Base-by-base conservation (phyloP, 495 filamentous ascomycete genomes). In the Evernia prunastri region DNA sequence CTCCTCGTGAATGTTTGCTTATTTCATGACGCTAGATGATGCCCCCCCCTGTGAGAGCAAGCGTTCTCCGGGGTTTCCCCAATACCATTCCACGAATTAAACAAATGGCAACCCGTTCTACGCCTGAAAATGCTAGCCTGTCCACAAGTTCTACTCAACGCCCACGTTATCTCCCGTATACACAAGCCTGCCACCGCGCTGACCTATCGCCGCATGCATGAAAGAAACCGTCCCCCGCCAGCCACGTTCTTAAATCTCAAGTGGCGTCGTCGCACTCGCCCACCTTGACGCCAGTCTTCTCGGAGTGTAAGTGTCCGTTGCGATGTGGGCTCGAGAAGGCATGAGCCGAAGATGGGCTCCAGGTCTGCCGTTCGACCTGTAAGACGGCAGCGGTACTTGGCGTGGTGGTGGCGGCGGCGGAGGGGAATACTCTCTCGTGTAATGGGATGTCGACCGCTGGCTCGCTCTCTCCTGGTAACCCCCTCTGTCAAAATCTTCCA, bases 231-330 rank as follows among this genome's bases (percentile, higher is more conserved):
- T 10, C 7, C 11, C n/a, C 0, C 33, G 6, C 33, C 3, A 20
- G 51, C 17, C 17, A 20, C 5, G 29, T 5, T 7, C 1, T 33
- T n/a, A 54, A 27, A 54, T 54, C 15, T 54, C 51, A 18, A 54
- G 51, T 20, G 51, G 51, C 17, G 51, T 54, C 15, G 51, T 54
- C 29, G 51, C 51, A 54, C 51, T 54, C 3, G 51, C 27, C 51
- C 51, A 54, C 5, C 51, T 33, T 3, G 51, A 54, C 29, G 29
- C 15, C 18, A 29, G 29, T 10, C 51, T 54, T 54, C 51, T 54
- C 0, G 51, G 17, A 11, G 13, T 20, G 17, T 54, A 54, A 33
- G 17, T 33, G 12, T 33, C 29, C 17, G 27, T 29, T 33, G 27
- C 15, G 17, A 33, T 33, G 18, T 33, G 51, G 27, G 33, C 27